A percentile compares a stretch with the other conserved stretches of the same genome.
phyloP scores from a whole-genome alignment of 176 grass and related monocot species.

The Chrysopogon serrulatus region DNA sequence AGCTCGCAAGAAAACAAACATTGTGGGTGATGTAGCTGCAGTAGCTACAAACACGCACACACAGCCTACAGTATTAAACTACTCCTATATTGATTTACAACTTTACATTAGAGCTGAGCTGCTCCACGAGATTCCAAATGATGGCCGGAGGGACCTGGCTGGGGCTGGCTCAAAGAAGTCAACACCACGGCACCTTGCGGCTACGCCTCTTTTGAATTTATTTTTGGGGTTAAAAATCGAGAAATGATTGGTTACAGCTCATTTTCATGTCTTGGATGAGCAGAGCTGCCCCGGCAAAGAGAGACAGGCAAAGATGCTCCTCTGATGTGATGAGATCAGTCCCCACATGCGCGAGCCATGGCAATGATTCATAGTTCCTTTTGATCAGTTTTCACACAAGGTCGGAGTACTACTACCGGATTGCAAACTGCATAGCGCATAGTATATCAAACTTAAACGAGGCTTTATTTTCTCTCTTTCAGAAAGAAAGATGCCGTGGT shows the following conservation, averaged over 20 bases:
- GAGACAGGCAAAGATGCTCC: constrained; percentile 25
- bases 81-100: no score
- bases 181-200: not conserved
- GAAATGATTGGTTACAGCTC: not conserved
- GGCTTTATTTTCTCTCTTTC: not conserved
- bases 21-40: not conserved
- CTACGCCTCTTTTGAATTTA: not conserved
- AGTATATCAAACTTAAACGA: no score
- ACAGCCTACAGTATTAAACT: not conserved
- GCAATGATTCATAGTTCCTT: constrained; percentile 13
- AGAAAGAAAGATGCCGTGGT: not conserved
- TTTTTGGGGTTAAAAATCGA: no score
- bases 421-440: not conserved
- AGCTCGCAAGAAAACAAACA: not conserved
- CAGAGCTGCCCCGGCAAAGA: constrained; percentile 22
- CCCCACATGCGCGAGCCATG: constrained; percentile 8
- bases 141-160: not conserved
- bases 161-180: not conserved
- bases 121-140: not conserved
- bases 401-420: not conserved
- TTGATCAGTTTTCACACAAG: not conserved
- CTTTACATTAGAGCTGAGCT: not conserved
- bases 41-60: no score
- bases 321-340: not conserved
- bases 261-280: not conserved